phyloP scores from a whole-genome alignment of 306 rosid genomes.

The Glycyrrhiza uralensis region DNA sequence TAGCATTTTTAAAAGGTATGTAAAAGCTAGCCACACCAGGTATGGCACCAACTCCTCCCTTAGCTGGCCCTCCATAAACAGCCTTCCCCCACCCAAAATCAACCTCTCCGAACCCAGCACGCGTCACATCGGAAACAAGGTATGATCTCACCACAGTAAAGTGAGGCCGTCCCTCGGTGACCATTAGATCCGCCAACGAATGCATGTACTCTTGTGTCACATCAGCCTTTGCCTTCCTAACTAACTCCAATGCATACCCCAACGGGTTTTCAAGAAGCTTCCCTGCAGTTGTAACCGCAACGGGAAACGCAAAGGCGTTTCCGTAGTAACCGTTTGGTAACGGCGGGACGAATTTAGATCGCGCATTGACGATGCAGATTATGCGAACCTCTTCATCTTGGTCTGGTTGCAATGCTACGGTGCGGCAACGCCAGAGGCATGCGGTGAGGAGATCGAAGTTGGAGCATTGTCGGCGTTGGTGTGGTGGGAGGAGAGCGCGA shows the following conservation, averaged over 20 bases:
- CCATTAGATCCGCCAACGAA: constrained; percentile 58
- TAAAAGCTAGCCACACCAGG: neutral
- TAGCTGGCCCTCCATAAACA: neutral
- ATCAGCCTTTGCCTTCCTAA: constrained; percentile 42
- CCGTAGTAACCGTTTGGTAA: constrained; percentile 60
- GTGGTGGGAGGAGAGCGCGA: constrained; percentile 35
- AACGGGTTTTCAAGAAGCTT: constrained; percentile 40
- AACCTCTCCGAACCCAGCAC: constrained; percentile 43
- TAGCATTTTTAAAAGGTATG: constrained; percentile 11
- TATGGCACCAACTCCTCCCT: neutral
- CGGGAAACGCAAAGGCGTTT: constrained; percentile 42
- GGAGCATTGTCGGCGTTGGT: constrained; percentile 18
- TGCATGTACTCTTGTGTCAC: constrained; percentile 55
- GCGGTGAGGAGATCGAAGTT: constrained; percentile 51
- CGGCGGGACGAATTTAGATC: constrained; percentile 42
- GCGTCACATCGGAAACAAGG: constrained; percentile 53
- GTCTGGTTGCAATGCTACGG: neutral
- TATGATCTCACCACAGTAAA: constrained; percentile 38
- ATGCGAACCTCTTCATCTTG: constrained; percentile 45
- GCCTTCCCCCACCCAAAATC: constrained; percentile 51
- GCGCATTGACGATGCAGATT: constrained; percentile 38
- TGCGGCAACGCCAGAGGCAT: constrained; percentile 58
- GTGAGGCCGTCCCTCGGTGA: constrained; percentile 37
- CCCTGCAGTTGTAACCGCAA: constrained; percentile 43
- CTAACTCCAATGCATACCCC: constrained; percentile 50